Conservation (phyloP, 768 basidiomycete species). For the Boletus speciosus region DNA sequence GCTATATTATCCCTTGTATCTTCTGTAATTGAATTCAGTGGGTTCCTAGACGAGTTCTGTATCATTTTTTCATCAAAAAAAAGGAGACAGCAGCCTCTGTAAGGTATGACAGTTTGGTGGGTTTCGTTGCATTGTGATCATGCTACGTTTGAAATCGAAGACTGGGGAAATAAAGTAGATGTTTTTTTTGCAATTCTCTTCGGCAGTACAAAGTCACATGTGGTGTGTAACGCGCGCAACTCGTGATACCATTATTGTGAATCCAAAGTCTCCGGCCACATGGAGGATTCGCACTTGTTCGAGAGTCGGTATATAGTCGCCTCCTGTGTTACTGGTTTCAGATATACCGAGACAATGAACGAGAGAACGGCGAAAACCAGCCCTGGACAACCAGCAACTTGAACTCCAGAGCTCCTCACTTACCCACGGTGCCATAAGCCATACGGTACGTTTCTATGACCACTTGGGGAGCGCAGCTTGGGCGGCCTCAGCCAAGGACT, state of each 20-base stretch:
- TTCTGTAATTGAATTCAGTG: not conserved
- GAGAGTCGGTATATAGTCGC: not conserved
- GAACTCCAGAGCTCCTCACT: not conserved
- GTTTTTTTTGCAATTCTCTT: not conserved
- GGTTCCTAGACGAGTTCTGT: no score
- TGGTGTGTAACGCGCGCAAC: not conserved
- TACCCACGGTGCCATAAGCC: not conserved
- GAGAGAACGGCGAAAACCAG: not conserved
- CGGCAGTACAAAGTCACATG: not conserved
- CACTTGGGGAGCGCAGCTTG: constrained; percentile 24
- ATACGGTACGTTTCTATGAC: not conserved
- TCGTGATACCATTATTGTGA: not conserved
- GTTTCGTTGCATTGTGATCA: no score
- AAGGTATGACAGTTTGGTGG: no score
- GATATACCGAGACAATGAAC: not conserved
- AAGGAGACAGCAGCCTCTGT: no score
- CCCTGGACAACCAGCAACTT: not conserved
- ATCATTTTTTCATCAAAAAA: no score
- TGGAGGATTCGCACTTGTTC: not conserved
- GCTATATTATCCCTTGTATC: constrained; percentile 13
- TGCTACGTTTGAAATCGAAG: no score
- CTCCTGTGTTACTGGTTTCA: not conserved
- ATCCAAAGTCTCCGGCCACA: not conserved
- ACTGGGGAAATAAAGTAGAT: no score
- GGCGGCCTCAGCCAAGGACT: constrained; percentile 29